Percentiles rank a stretch among this genome's conserved stretches.
phyloP scores from a whole-genome alignment of 108 stramenopile species.

The Cyclotella kingstonii region DNA sequence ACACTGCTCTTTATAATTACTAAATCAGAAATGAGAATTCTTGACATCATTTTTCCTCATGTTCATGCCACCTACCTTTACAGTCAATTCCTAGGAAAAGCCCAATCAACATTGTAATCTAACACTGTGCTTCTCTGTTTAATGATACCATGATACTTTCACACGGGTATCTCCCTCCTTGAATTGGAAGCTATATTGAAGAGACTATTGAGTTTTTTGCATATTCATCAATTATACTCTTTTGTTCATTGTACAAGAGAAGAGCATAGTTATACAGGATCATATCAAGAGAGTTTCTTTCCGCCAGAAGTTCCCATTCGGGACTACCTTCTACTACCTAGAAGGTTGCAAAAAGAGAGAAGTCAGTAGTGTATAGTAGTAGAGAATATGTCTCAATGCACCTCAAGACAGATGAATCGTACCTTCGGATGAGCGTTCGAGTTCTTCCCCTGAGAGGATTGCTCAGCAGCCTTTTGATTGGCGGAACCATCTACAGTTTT shows the following conservation, averaged over 20 bases:
- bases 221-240: slow-evolving; percentile 12
- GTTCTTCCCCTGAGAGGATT: slow-evolving; percentile 4
- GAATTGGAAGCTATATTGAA: too few relatives aligned
- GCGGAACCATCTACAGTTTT: neutral
- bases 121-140: too few relatives aligned
- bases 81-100: too few relatives aligned
- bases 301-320: slow-evolving; percentile 19
- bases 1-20: too few relatives aligned
- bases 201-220: too few relatives aligned
- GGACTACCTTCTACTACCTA: slow-evolving; percentile 23
- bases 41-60: too few relatives aligned
- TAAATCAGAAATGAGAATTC: too few relatives aligned
- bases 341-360: neutral
- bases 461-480: neutral
- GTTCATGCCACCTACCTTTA: too few relatives aligned
- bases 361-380: neutral
- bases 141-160: too few relatives aligned
- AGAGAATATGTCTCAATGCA: neutral
- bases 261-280: slow-evolving; percentile 29
- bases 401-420: neutral
- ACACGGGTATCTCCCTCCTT: too few relatives aligned
- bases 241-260: slow-evolving; percentile 21
- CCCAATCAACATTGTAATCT: too few relatives aligned
- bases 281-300: slow-evolving; percentile 34
- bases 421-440: slow-evolving; percentile 19